Conservation (phyloP, 495 filamentous ascomycete species). For the Hyaloscypha variabilis region DNA sequence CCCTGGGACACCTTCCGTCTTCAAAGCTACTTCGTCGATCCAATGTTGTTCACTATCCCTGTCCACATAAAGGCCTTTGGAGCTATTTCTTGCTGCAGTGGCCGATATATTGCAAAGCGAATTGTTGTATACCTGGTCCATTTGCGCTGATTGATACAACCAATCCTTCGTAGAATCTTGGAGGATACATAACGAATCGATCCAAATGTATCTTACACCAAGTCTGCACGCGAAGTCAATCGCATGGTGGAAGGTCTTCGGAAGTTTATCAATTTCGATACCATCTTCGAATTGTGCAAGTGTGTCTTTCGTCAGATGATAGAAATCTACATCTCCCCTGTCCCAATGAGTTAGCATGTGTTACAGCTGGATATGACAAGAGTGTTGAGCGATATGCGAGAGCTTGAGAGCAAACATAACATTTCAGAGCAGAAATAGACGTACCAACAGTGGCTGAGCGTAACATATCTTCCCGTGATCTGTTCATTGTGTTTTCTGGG, state of each 20-base stretch:
- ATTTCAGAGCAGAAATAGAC: neutral
- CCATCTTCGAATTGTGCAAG: conserved; percentile 18
- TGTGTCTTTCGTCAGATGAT: conserved; percentile 5
- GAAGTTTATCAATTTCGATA: conserved; percentile 8
- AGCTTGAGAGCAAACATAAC: neutral
- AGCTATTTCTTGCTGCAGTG: conserved; percentile 8
- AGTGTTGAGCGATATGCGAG: neutral
- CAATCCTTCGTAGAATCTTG: conserved; percentile 23
- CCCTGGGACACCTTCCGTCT: conserved; percentile 1
- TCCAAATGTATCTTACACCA: conserved; percentile 11
- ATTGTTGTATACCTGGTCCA: conserved; percentile 23
- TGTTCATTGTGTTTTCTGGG: conserved; percentile 1
- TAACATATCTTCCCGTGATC: conserved; percentile 13
- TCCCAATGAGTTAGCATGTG: conserved; percentile 7
- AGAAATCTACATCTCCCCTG: conserved; percentile 8
- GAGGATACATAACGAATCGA: conserved; percentile 19
- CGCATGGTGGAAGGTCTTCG: conserved; percentile 20
- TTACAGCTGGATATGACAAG: neutral
- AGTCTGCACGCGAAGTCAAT: conserved; percentile 9
- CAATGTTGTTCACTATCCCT: conserved; percentile 4
- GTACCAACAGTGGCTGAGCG: conserved; percentile 18
- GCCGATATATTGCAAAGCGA: too few relatives aligned
- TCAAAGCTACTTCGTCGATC: conserved; percentile 11
- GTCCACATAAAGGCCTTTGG: neutral
- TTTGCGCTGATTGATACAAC: conserved; percentile 17